Evolutionary conservation across 768 basidiomycete genomes (phyloP), one percentile per base, ranked within the genome.

Genomic region (Naganishia kalamii): DNA sequence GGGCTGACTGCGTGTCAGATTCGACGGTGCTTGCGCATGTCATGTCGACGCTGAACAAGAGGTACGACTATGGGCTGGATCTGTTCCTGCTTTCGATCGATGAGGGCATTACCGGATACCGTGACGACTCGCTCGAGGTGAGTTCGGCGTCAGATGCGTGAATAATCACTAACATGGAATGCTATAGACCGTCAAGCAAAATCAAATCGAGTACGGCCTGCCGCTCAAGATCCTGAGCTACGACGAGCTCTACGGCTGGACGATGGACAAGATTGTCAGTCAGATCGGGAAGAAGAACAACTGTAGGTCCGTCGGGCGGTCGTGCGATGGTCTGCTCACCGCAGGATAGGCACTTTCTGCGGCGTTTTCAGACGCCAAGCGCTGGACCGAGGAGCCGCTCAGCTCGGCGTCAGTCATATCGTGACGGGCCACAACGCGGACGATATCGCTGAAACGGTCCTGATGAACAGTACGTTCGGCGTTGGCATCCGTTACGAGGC

Each of bases 371-470:
- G 96, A 63, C 83, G 96, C 48, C 96, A 98, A 76, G 96, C 96
- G 0, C 84, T 99, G 27, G 96, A 99, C 80, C 84, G 94, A 65
- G 96, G 96, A 1, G 96, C 94, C 3, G 85, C 88, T 3, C 84
- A 87, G 75, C 81, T 99, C 33, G 83, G 85, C 35, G 93, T 98
- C 15, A 92, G 97, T 69, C 96, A 99, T 74, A 96, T 99, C 65
- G 92, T 99, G 7, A 99, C 96, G 0, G 96, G 96, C 1, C 96
- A 99, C 78, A 99, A 99, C 74, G 96, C 96, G 47, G 96, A 99
- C 74, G 96, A 99, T 77, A 94, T 98, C 41, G 96, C 96, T 6
- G 96, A 99, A 80, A 99, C 96, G 0, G 90, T 99, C 2, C 79
- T 99, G 29, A 99, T 99, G 96, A 99, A 99, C 72, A 90, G 94